Percentiles rank a stretch among this genome's conserved stretches.
Evolutionary conservation across 805 yeast species (phyloP).

Genomic region (Lipomyces kockii): DNA sequence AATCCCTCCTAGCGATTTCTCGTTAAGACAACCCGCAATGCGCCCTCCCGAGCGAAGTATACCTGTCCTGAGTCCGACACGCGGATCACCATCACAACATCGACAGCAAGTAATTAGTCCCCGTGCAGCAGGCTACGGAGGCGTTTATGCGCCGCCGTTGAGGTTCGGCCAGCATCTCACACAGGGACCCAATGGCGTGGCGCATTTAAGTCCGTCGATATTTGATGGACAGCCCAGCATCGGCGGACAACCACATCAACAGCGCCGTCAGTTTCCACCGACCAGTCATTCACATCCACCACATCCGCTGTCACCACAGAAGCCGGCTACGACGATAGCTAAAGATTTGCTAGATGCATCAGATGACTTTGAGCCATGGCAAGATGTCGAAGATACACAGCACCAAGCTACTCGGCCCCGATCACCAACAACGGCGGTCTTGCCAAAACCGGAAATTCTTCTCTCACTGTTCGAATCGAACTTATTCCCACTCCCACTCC

Average conservation of each 20-base stretch:
- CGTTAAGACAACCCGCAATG: neutral
- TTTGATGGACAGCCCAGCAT: neutral
- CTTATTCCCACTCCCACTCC: conserved; percentile 32
- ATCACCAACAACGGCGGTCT: neutral
- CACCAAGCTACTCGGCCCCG: neutral
- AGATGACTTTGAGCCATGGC: conserved; percentile 28
- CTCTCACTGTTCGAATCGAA: conserved; percentile 30
- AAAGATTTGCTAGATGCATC: neutral
- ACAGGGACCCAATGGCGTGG: neutral
- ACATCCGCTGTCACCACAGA: neutral
- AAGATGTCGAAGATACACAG: conserved; percentile 15
- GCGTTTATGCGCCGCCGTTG: neutral
- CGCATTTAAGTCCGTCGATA: neutral
- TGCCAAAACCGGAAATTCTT: conserved; percentile 30
- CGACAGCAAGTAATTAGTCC: neutral
- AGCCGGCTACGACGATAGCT: neutral
- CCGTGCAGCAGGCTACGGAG: neutral
- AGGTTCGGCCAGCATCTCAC: conserved; percentile 6
- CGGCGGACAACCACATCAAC: neutral
- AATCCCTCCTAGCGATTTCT: neutral
- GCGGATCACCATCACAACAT: neutral
- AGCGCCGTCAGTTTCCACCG: neutral
- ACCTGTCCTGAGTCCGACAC: neutral
- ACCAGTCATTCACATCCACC: neutral
- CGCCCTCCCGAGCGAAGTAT: neutral